phyloP scores from a whole-genome alignment of 345 rosid genomes.

The Salix udensis region DNA sequence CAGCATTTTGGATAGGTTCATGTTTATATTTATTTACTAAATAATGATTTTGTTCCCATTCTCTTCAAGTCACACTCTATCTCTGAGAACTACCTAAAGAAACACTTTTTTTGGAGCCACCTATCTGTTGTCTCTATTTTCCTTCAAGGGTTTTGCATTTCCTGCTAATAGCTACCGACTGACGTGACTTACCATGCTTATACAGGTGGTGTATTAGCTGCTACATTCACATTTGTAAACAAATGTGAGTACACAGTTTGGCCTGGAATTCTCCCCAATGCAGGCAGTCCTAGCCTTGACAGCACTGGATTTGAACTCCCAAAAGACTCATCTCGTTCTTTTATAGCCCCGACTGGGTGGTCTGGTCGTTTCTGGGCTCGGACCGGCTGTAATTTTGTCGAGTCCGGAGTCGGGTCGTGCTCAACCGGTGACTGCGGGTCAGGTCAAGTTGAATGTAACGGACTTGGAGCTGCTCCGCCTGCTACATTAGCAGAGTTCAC shows the following conservation, averaged over 20 bases:
- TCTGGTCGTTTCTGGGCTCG: slow-evolving; percentile 37
- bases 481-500: slow-evolving; percentile 37
- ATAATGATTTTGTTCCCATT: neutral
- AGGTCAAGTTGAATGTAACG: slow-evolving; percentile 31
- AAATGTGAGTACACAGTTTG: slow-evolving; percentile 30
- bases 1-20: neutral
- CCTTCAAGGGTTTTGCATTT: neutral
- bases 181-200: neutral
- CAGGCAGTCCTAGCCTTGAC: slow-evolving; percentile 32
- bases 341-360: slow-evolving; percentile 33
- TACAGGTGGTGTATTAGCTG: slow-evolving; percentile 9
- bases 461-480: slow-evolving; percentile 33
- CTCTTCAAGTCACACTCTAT: neutral
- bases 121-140: neutral
- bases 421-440: slow-evolving; percentile 34
- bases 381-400: slow-evolving; percentile 29
- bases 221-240: slow-evolving; percentile 30
- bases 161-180: neutral
- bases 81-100: neutral
- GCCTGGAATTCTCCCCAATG: slow-evolving; percentile 35
- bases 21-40: neutral
- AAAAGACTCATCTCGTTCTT: slow-evolving; percentile 22
- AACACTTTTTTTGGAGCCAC: too few species aligned
- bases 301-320: slow-evolving; percentile 32
- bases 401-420: slow-evolving; percentile 27